A percentile compares a stretch with the other conserved stretches of the same genome.
phyloP scores from a whole-genome alignment of 139 green algal genomes.

The Micromonas commoda region DNA sequence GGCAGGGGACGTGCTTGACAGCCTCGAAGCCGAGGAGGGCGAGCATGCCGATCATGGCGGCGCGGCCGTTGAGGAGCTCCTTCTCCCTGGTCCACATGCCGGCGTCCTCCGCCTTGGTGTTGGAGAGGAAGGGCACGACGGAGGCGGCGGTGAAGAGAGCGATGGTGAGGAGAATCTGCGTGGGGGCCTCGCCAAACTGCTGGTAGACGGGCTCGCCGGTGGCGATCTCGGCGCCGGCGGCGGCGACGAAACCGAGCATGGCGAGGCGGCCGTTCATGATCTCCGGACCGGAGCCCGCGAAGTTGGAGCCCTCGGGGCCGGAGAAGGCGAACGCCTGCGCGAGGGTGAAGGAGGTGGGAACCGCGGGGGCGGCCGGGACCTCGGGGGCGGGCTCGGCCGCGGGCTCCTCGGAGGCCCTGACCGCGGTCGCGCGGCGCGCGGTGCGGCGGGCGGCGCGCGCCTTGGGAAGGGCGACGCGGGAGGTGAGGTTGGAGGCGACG shows the following conservation, averaged over 20 bases:
- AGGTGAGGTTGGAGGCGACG: too few species aligned
- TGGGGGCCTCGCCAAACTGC: slow-evolving; percentile 37
- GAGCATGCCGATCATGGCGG: slow-evolving; percentile 52
- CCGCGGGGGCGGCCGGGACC: not conserved
- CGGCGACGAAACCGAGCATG: slow-evolving; percentile 52
- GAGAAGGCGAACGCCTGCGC: too few species aligned
- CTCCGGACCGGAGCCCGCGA: slow-evolving; percentile 47
- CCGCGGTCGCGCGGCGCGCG: too few species aligned
- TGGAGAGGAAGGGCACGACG: slow-evolving; percentile 35
- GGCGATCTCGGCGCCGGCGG: slow-evolving; percentile 39
- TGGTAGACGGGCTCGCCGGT: slow-evolving; percentile 38
- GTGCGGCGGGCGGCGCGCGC: too few species aligned
- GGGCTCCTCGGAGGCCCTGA: not conserved
- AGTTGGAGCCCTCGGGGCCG: too few species aligned
- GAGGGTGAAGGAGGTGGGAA: not conserved
- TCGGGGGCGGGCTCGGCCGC: not conserved
- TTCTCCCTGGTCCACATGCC: slow-evolving; percentile 16
- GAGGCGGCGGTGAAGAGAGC: slow-evolving; percentile 35
- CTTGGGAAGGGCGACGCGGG: too few species aligned
- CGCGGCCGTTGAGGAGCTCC: slow-evolving; percentile 41
- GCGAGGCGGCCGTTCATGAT: slow-evolving; percentile 52
- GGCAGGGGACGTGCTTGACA: too few species aligned
- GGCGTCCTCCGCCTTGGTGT: not conserved
- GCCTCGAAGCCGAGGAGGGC: slow-evolving; percentile 39
- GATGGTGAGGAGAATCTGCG: slow-evolving; percentile 25